Base-by-base conservation (phyloP, 208 protist species). In the Acanthamoeba sp. region DNA sequence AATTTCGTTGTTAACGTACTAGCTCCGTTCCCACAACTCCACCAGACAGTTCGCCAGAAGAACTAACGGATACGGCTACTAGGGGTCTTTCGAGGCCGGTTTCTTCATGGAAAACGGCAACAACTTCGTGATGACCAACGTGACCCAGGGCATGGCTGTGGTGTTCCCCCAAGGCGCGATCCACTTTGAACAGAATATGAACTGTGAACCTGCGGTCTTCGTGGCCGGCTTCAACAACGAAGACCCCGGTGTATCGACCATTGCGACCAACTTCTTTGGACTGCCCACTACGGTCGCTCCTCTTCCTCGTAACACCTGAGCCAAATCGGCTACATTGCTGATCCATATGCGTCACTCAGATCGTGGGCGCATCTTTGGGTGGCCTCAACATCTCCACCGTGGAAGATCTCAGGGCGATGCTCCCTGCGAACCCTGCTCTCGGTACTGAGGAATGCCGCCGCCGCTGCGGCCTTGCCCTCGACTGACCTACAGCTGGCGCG, bases 91-190 rank as follows among this genome's bases (percentile, higher is more conserved):
- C 55, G 42, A 91, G n/a, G 85, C 85, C 0, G 85, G 85, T 38
- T 91, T 91, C 85, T 91, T 91, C 55, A 64, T 91, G 85, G 85
- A 91, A 55, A 91, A 91, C 24, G 85, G 55, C 7, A 50, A 38
- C n/a, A 22, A 45, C 22, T 66, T 91, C 38, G 38, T 73, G 16
- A 91, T 91, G 85, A n/a, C 32, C 24, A 91, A 91, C 38, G 18
- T 91, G 34, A 91, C 85, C 0, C 57, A 91, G 42, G 85, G 85
- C 42, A 76, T 73, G 50, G 85, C 85, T 6, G 59, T 50, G 0
- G 85, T 91, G n/a, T 91, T 91, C 59, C 85, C 85, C 18, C 85
- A 91, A 55, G 85, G 85, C 10, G 50, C 85, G 5, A 91, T 91
- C 50, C 85, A 91, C 55, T 91, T 91, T 36, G 85, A 91, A 29